Evolutionary conservation across 1,139 yeast species (phyloP).

Genomic region (Debaryomycetaceae sp.): DNA sequence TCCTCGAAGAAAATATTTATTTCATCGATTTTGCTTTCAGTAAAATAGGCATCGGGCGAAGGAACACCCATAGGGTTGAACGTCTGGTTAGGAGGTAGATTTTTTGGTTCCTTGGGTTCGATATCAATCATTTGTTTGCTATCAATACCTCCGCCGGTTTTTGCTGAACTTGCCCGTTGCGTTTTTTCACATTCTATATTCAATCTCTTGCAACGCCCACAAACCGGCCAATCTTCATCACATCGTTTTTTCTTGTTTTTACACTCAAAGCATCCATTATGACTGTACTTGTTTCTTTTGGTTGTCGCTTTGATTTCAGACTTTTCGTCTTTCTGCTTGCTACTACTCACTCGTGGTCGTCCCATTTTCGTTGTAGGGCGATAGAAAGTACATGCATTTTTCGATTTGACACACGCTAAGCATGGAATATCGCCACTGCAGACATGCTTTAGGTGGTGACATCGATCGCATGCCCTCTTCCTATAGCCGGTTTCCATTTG

Average conservation of each 20-base stretch:
- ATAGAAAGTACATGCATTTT: slow-evolving; percentile 8
- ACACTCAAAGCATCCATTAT: slow-evolving; percentile 59
- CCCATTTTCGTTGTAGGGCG: slow-evolving; percentile 12
- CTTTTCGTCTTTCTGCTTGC: not conserved
- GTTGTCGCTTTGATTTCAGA: not conserved
- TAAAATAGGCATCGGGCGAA: not conserved
- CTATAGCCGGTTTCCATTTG: not conserved
- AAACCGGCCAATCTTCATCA: slow-evolving; percentile 53
- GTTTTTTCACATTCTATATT: slow-evolving; percentile 32
- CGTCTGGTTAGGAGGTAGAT: not conserved
- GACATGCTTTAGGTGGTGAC: slow-evolving; percentile 13
- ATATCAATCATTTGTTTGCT: no score
- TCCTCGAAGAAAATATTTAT: not conserved
- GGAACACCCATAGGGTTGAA: not conserved
- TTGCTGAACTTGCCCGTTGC: slow-evolving; percentile 1
- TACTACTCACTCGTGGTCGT: slow-evolving; percentile 8
- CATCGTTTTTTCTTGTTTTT: slow-evolving; percentile 62
- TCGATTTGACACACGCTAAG: slow-evolving; percentile 7
- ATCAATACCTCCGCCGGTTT: not conserved
- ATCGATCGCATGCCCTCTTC: slow-evolving; percentile 16
- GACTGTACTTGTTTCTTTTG: slow-evolving; percentile 11
- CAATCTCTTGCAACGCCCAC: slow-evolving; percentile 49
- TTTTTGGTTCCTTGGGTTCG: no score
- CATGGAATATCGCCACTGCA: slow-evolving; percentile 13
- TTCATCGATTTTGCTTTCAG: not conserved